A percentile compares a stretch with the other conserved stretches of the same genome.
These are phyloP conservation scores for Torulaspora globosa DNA, from an alignment of 1,139 yeast genomes.

Conservation along the genomic window DNA sequence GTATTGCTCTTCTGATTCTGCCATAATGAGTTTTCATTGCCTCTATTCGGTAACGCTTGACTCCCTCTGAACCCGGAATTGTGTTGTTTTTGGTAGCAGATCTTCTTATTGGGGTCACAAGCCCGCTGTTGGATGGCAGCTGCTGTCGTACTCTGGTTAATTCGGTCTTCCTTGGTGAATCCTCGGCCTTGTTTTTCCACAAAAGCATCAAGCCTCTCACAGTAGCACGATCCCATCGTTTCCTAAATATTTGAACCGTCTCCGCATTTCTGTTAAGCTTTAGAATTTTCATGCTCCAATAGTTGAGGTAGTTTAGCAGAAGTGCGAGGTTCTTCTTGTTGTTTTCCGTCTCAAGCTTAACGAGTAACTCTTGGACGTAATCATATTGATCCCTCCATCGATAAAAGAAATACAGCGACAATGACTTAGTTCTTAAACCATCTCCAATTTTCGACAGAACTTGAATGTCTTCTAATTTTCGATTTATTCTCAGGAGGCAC, in stretches of 20 bases:
- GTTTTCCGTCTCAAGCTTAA: conserved; percentile 13
- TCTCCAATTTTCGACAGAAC: conserved; percentile 18
- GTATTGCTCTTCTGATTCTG: conserved; percentile 36
- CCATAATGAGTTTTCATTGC: conserved; percentile 37
- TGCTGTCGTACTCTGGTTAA: conserved; percentile 13
- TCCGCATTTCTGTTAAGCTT: conserved; percentile 37
- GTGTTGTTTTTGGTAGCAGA: conserved; percentile 17
- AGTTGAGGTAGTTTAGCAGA: conserved; percentile 28
- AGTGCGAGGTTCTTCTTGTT: conserved; percentile 24
- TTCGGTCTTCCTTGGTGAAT: conserved; percentile 13
- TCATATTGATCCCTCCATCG: conserved; percentile 13
- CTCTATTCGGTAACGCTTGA: conserved; percentile 35
- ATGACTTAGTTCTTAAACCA: conserved; percentile 23
- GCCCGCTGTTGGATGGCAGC: conserved; percentile 15
- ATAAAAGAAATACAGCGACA: conserved; percentile 14
- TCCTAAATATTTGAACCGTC: conserved; percentile 32
- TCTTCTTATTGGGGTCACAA: conserved; percentile 18
- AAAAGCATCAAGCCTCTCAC: conserved; percentile 36
- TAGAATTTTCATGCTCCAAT: conserved; percentile 36
- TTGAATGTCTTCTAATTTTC: conserved; percentile 14
- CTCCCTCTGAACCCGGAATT: conserved; percentile 38
- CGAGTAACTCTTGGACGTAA: conserved; percentile 22
- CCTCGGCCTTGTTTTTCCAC: conserved; percentile 34
- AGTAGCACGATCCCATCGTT: conserved; percentile 40
- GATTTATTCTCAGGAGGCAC: background rate